Base-by-base conservation (phyloP, 805 yeast species). In the Cyberlindnera americana region DNA sequence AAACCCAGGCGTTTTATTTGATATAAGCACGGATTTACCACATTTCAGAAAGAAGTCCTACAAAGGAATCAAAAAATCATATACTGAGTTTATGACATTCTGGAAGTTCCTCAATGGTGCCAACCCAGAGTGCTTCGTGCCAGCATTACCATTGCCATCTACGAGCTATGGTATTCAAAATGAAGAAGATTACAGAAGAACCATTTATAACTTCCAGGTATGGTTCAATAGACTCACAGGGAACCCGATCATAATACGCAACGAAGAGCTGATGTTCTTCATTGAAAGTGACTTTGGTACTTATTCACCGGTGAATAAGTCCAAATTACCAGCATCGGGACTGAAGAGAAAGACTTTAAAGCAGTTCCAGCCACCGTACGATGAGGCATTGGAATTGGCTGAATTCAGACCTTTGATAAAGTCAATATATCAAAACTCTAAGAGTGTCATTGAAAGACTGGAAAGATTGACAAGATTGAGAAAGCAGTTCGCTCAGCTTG, bases 291-390 rank as follows among this genome's bases (percentile, higher is more conserved):
- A 85, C 56, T 81, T 78, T 50, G 77, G 77, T 10, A 56, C 67
- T 1, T 70, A 70, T 44, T 54, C 65, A 5, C 74, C 75, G 4
- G 60, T 67, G 11, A 81, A 78, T 47, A 73, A 77, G 51, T 67
- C 73, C 29, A 66, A 73, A 32, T 73, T 80, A 23, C 80, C 81
- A 35, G 95, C 96, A 1, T 79, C 95, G 13, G 99, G 98, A 0
- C 60, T 93, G 19, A 79, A 81, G 47, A 76, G 99, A 37, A 86
- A 85, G 60, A 89, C 98, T 2, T 71, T 93, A 54, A 93, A 93
- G 60, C 99, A 93, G 59, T 72, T 90, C 32, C 82, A 85, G 29
- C 86, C 95, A 2, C 99, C 99, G 1, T 87, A 82, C 53, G 99
- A 91, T 62, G 91, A 87, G 29, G 81, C 79, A 33, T 72, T 75